These are phyloP conservation scores for Zelonia costaricensis DNA, from an alignment of 208 protist species.

Conservation along the genomic window DNA sequence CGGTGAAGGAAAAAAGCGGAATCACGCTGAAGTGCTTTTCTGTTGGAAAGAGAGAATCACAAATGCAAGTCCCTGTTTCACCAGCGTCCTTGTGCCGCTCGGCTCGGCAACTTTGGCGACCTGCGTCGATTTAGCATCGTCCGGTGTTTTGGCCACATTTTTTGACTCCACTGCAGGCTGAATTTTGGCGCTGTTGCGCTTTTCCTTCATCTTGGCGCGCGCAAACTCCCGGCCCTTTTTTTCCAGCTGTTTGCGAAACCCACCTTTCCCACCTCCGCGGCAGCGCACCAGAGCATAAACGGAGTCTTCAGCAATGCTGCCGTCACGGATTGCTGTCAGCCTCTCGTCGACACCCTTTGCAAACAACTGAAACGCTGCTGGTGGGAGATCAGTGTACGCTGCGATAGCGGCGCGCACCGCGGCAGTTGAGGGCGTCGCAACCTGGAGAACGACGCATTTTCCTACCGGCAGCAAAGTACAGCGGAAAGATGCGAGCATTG, in stretches of 20 bases:
- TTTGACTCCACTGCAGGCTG: background rate
- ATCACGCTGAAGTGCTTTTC: background rate
- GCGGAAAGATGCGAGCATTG: too few relatives aligned
- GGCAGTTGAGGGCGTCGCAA: too few relatives aligned
- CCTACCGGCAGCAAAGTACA: too few relatives aligned
- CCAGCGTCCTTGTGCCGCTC: slow-evolving; percentile 8
- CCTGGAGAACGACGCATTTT: too few relatives aligned
- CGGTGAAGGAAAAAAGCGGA: background rate
- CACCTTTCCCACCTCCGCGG: slow-evolving; percentile 71
- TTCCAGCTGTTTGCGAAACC: slow-evolving; percentile 84
- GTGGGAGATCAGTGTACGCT: too few relatives aligned
- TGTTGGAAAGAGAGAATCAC: slow-evolving; percentile 11
- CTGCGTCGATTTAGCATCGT: background rate
- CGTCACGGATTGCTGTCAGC: too few relatives aligned
- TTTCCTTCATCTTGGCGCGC: slow-evolving; percentile 52
- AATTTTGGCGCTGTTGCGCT: slow-evolving; percentile 28
- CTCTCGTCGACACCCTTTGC: too few relatives aligned
- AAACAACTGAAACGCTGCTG: too few relatives aligned
- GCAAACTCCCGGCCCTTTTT: slow-evolving; percentile 84
- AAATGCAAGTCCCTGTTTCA: slow-evolving; percentile 32
- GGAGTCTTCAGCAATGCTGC: too few relatives aligned
- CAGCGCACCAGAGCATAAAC: slow-evolving; percentile 40
- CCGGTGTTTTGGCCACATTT: background rate
- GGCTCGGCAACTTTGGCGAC: slow-evolving; percentile 9
- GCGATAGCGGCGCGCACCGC: too few relatives aligned